Percentiles rank a stretch among this genome's conserved stretches.
These are phyloP conservation scores for Carex myosuroides DNA, from an alignment of 176 grass and related monocot species.

Conservation along the genomic window DNA sequence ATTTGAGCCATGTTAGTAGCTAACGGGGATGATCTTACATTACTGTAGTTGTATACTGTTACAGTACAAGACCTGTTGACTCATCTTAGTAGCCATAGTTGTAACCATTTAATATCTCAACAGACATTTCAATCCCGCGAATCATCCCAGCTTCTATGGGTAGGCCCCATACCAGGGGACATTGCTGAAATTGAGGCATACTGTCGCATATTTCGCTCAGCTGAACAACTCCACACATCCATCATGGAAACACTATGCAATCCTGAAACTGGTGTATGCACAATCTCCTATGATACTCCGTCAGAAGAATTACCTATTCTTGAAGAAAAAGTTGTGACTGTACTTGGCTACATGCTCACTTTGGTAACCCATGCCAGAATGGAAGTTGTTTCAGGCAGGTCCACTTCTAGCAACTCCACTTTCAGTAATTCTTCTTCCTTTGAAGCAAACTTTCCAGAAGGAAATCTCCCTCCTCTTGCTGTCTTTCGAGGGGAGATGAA, in stretches of 20 bases:
- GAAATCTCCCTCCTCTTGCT: slow-evolving; percentile 63
- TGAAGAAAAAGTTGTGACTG: slow-evolving; percentile 77
- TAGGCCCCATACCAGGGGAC: slow-evolving; percentile 75
- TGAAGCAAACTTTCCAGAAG: slow-evolving; percentile 38
- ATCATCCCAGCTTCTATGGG: slow-evolving; percentile 62
- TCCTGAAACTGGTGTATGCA: slow-evolving; percentile 78
- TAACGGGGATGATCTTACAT: neutral
- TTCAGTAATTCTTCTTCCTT: slow-evolving; percentile 36
- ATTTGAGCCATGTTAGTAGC: neutral
- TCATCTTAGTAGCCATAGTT: neutral
- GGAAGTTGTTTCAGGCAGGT: slow-evolving; percentile 77
- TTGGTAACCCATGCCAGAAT: slow-evolving; percentile 55
- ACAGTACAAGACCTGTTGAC: neutral
- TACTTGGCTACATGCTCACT: slow-evolving; percentile 82
- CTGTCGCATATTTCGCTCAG: slow-evolving; percentile 85
- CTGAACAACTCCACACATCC: slow-evolving; percentile 60
- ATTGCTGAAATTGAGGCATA: slow-evolving; percentile 91
- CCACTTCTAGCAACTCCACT: slow-evolving; percentile 33
- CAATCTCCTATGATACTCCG: slow-evolving; percentile 49
- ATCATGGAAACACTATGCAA: slow-evolving; percentile 90
- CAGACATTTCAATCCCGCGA: slow-evolving; percentile 62
- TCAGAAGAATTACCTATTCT: slow-evolving; percentile 56
- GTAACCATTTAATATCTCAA: slow-evolving; percentile 3
- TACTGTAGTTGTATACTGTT: neutral
- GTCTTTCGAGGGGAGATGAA: slow-evolving; percentile 91